Base-by-base conservation (phyloP, 306 rosid genomes). In the Albizia julibrissin region DNA sequence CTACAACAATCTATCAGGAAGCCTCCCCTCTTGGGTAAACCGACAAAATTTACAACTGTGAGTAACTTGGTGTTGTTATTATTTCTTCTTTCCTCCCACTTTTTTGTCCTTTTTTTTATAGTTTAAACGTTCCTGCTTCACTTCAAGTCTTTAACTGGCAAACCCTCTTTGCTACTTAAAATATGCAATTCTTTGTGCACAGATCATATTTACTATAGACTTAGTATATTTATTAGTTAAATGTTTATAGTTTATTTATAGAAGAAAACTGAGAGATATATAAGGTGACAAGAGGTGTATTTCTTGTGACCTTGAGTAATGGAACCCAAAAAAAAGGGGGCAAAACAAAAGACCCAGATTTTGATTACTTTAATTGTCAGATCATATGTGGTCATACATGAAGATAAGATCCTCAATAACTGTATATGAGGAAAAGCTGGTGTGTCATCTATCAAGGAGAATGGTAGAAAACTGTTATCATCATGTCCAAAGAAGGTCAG, bases 11-110 rank as follows among this genome's bases (percentile, higher is more conserved):
- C 84, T 93, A 78, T 50, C 84, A 4, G 98, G 98, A 72, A 86
- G 85, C 81, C 31, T 94, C 74, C 98, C 98, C 66, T 81, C 97
- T 69, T 94, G 98, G 98, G 87, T 84, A 76, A 88, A 72, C 31
- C 69, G 78, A 43, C 77, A 6, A 70, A 82, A 82, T 81, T 75
- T 91, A 67, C 90, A 90, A 72, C 76, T 90, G 97, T 94, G 84
- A 74, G 95, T 86, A 24, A 46, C 50, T 56, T 24, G 8, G 33
- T 37, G n/a, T 59, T 43, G 27, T 70, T 21, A 40, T 70, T 13
- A 24, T 12, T 68, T 67, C 47, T 29, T 34, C 13, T 19, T 29
- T 80, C 42, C 64, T 7, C 31, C 15, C 24, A 21, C 62, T 19
- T 69, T 11, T 24, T 26, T 49, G 71, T 27, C 0, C 26, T 4